phyloP scores from a whole-genome alignment of 805 yeast genomes.

The Pichia kluyveri region DNA sequence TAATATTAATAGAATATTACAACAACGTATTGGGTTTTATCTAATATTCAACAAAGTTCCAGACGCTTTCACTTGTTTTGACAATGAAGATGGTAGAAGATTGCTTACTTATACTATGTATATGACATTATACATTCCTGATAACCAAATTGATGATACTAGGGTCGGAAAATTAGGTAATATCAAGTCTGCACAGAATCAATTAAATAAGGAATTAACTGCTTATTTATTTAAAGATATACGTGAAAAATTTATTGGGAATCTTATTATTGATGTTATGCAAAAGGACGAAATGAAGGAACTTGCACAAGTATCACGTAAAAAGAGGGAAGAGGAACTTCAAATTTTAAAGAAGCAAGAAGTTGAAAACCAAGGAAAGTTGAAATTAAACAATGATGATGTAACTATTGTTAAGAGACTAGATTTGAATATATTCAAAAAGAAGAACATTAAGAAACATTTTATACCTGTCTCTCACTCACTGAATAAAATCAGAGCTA shows the following conservation, averaged over 20 bases:
- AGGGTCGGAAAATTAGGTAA: constrained; percentile 26
- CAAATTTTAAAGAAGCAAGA: constrained; percentile 9
- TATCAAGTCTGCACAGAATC: constrained; percentile 49
- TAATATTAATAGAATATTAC: constrained; percentile 56
- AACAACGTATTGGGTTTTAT: constrained; percentile 60
- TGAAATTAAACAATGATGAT: background rate
- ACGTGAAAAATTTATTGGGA: constrained; percentile 63
- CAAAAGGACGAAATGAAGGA: constrained; percentile 38
- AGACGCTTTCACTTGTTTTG: constrained; percentile 54
- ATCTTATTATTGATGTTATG: constrained; percentile 52
- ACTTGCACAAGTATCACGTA: constrained; percentile 17
- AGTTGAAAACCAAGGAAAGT: background rate
- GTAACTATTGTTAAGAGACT: constrained; percentile 7
- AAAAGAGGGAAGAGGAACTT: constrained; percentile 13
- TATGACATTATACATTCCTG: constrained; percentile 53
- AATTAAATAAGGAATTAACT: constrained; percentile 56
- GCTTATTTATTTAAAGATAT: constrained; percentile 60
- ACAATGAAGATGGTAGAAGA: constrained; percentile 48
- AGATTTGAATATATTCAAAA: constrained; percentile 9
- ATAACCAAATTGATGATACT: constrained; percentile 25
- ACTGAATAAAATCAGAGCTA: constrained; percentile 28
- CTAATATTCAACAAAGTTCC: constrained; percentile 53
- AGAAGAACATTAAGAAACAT: constrained; percentile 1
- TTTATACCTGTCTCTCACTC: constrained; percentile 44
- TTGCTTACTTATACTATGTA: constrained; percentile 39